Evolutionary conservation across 129 eudicot genomes (phyloP).

Genomic region (Helianthus annuus): HanXRQr2.0-SUNRISE NC_035433.2:82629433-82629932

Average conservation of each 20-base stretch:
- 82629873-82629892: constrained; percentile 40
- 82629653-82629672: constrained; percentile 29
- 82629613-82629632: constrained; percentile 38
- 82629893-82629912: constrained; percentile 36
- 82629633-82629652: constrained; percentile 34
- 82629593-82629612: constrained; percentile 36
- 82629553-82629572: constrained; percentile 36
- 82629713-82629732: background rate
- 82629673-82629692: background rate
- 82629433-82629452: constrained; percentile 10
- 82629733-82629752: constrained; percentile 37
- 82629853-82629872: constrained; percentile 46
- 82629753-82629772: constrained; percentile 48
- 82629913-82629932: constrained; percentile 32
- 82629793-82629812: constrained; percentile 46
- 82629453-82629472: constrained; percentile 37
- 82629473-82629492: constrained; percentile 32
- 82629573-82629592: constrained; percentile 27
- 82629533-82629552: constrained; percentile 54
- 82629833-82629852: constrained; percentile 30
- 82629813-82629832: constrained; percentile 40
- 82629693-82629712: background rate
- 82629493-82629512: constrained; percentile 14
- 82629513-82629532: constrained; percentile 11
- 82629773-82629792: constrained; percentile 35